Evolutionary conservation across 257 asterid genomes (phyloP).

Genomic region (Knoxia roxburghii): DNA sequence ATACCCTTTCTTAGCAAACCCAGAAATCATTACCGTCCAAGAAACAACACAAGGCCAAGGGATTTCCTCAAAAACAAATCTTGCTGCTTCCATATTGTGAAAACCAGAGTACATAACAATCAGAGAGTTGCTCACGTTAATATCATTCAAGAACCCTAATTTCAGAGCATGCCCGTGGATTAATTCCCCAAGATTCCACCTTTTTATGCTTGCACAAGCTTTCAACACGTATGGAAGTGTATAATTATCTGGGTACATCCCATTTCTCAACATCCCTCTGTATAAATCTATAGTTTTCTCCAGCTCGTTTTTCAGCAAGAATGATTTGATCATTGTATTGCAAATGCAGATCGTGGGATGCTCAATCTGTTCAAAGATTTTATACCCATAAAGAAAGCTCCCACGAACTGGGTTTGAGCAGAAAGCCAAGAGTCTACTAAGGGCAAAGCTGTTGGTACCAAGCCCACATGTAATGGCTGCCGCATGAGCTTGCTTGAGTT

Average conservation of each 20-base stretch:
- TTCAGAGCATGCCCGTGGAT: conserved; percentile 51
- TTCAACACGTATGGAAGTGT: conserved; percentile 56
- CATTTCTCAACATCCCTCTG: conserved; percentile 36
- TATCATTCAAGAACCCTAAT: conserved; percentile 41
- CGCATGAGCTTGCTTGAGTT: conserved; percentile 48
- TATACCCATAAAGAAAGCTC: conserved; percentile 33
- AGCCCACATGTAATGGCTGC: conserved; percentile 50
- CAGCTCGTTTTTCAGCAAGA: conserved; percentile 38
- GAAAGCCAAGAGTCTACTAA: conserved; percentile 69
- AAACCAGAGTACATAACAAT: conserved; percentile 44
- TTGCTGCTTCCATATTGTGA: conserved; percentile 51
- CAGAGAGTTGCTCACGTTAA: conserved; percentile 49
- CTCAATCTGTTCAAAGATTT: conserved; percentile 42
- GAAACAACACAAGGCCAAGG: conserved; percentile 47
- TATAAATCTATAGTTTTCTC: conserved; percentile 27
- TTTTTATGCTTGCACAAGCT: conserved; percentile 40
- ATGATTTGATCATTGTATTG: conserved; percentile 60
- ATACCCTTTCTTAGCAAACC: conserved; percentile 55
- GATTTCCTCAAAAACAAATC: conserved; percentile 48
- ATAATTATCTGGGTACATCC: conserved; percentile 55
- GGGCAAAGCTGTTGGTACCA: conserved; percentile 46
- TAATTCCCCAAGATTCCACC: conserved; percentile 34
- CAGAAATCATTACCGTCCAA: conserved; percentile 63
- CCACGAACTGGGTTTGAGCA: conserved; percentile 51
- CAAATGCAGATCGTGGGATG: conserved; percentile 61